Percentiles rank a stretch among this genome's conserved stretches.
phyloP scores from a whole-genome alignment of 352 stramenopile genomes.

The Hyaloperonospora arabidopsidis region DNA sequence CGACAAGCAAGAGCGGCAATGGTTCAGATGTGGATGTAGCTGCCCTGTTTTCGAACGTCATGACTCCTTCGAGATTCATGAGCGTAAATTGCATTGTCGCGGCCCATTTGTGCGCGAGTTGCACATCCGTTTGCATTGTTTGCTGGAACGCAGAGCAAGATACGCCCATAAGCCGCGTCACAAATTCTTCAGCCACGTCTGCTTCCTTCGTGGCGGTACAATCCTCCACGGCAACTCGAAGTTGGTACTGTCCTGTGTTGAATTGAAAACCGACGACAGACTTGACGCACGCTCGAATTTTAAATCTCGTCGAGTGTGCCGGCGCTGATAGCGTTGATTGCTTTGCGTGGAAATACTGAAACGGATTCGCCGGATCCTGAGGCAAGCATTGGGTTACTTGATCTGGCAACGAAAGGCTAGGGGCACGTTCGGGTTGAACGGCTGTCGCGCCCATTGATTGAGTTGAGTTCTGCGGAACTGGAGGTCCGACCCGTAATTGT shows the following conservation, averaged over 20 bases:
- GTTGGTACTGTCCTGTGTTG: slow-evolving; percentile 53
- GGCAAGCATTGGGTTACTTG: slow-evolving; percentile 1
- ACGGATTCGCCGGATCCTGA: slow-evolving; percentile 24
- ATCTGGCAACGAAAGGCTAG: slow-evolving; percentile 17
- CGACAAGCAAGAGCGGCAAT: slow-evolving; percentile 39
- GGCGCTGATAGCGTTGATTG: slow-evolving; percentile 14
- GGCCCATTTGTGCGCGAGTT: slow-evolving; percentile 51
- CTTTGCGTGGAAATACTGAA: slow-evolving; percentile 49
- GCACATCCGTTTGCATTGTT: slow-evolving; percentile 56
- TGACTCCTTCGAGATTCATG: slow-evolving; percentile 75
- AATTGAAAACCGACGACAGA: slow-evolving; percentile 81
- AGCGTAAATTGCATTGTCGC: slow-evolving; percentile 74
- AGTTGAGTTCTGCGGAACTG: slow-evolving; percentile 5
- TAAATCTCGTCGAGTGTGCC: slow-evolving; percentile 22
- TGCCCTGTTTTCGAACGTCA: slow-evolving; percentile 36
- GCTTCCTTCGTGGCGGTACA: slow-evolving; percentile 50
- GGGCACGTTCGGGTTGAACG: slow-evolving; percentile 1
- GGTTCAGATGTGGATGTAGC: slow-evolving; percentile 11
- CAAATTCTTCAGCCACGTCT: slow-evolving; percentile 46
- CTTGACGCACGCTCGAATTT: slow-evolving; percentile 69
- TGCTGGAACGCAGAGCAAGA: slow-evolving; percentile 55
- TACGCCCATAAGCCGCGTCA: slow-evolving; percentile 69
- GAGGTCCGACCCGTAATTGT: not conserved
- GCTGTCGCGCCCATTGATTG: not conserved
- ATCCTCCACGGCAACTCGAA: slow-evolving; percentile 73